Percentiles rank a stretch among this genome's conserved stretches.
phyloP scores from a whole-genome alignment of 148 eudicot genomes.

The Rhododendron ovatum region DNA sequence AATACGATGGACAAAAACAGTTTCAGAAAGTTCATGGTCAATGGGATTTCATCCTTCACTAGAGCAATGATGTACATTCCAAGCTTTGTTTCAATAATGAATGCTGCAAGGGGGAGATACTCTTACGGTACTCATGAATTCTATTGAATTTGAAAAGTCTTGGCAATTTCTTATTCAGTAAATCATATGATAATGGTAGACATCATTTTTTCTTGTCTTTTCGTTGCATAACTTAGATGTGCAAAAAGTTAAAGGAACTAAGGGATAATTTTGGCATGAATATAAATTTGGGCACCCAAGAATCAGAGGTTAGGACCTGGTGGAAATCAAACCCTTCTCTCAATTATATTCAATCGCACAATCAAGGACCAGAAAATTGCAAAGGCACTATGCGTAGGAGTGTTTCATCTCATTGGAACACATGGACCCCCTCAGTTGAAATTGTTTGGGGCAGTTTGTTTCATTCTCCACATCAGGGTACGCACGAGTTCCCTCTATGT shows the following conservation, averaged over 20 bases:
- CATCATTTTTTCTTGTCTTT: too few species aligned
- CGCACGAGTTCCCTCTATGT: too few species aligned
- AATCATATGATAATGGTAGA: too few species aligned
- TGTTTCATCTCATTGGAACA: neutral
- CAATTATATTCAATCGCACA: neutral
- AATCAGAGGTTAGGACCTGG: neutral
- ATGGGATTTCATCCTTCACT: neutral
- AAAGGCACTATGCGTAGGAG: neutral
- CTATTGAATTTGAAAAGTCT: neutral
- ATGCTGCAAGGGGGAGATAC: constrained; percentile 10
- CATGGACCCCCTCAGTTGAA: too few species aligned
- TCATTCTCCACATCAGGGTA: too few species aligned
- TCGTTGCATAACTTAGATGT: too few species aligned
- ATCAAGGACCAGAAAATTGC: neutral
- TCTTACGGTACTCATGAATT: neutral
- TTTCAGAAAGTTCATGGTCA: neutral
- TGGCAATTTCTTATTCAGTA: neutral
- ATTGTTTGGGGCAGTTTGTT: too few species aligned
- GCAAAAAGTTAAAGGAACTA: too few species aligned
- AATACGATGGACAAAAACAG: neutral
- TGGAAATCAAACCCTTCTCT: neutral
- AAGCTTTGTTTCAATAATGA: constrained; percentile 25
- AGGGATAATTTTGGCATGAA: too few species aligned
- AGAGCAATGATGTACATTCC: constrained; percentile 30
- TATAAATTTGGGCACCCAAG: too few species aligned